Base-by-base conservation (phyloP, 345 rosid species). In the Gossypium anomalum region DNA sequence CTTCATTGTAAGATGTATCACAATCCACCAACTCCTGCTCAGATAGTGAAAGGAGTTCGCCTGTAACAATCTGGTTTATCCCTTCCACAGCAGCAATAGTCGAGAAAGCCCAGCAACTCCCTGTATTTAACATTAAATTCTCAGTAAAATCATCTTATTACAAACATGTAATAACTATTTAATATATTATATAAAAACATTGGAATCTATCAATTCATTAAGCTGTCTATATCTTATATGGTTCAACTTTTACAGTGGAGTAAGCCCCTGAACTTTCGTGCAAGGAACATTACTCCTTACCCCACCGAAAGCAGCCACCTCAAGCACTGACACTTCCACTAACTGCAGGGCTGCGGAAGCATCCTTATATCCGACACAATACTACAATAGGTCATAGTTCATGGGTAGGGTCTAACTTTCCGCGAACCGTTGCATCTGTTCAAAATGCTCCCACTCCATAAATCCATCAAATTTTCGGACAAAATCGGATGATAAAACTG, bases 41-140 rank as follows among this genome's bases (percentile, higher is more conserved):
- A 2, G 98, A 94, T 49, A 94, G 81, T 1, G 86, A 70, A 75
- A 92, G 80, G 27, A 94, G 41, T 9, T 87, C 93, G 10, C 97
- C 97, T 0, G 97, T 94, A 59, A 86, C 89, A 11, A 94, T 87
- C 85, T 91, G 77, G 90, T 91, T 94, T 45, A 94, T 82, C 41
- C 98, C 98, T 77, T 94, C 98, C 80, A 94, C 97, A 0, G 97
- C 90, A 25, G 93, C 95, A 64, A 94, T 80, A 0, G 97, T 82
- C 34, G 98, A 92, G 75, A 94, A 94, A 0, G 98, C 98, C 98
- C 98, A 94, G 87, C 98, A 94, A 71, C 97, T 92, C 90, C 98
- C 98, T 92, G 56, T 62, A 72, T 80, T 76, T 23, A 47, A 17
- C 19, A 34, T 62, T n/a, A 25, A 65, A 71, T 2, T 8, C 7